A percentile compares a stretch with the other conserved stretches of the same genome.
Conservation (phyloP, 1,284 basidiomycete genomes). For the Sporisorium exsertum region DNA sequence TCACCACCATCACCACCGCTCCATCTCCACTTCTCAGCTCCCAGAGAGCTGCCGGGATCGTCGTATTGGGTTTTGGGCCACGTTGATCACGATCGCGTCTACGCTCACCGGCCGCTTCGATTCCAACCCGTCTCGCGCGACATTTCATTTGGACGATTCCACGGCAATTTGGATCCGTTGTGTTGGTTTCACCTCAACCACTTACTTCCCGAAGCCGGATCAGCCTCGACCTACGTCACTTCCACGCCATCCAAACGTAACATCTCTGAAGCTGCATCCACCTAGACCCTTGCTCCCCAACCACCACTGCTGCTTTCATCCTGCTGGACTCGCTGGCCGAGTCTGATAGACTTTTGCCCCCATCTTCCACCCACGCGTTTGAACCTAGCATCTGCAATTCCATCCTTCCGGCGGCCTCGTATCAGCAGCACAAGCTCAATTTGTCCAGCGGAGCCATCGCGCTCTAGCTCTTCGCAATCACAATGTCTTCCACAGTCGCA, state of each 20-base stretch:
- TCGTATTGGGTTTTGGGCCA: neutral
- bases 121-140: constrained; percentile 13
- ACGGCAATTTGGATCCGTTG: neutral
- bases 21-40: neutral
- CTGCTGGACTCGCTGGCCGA: constrained; percentile 25
- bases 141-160: constrained; percentile 24
- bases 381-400: neutral
- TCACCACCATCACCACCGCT: constrained; percentile 7
- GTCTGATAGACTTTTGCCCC: neutral
- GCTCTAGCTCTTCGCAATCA: constrained; percentile 10
- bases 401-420: neutral
- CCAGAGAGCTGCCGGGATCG: neutral
- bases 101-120: neutral
- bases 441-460: neutral
- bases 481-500: constrained; percentile 37
- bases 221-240: neutral
- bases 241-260: neutral
- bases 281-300: neutral
- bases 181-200: neutral
- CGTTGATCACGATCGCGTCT: neutral
- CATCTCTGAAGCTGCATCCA: neutral
- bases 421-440: neutral
- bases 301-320: neutral
- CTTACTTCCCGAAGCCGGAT: neutral
- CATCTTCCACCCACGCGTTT: neutral